Base-by-base conservation (phyloP, 2,329 filamentous ascomycete genomes). In the Ramularia endophylla region DNA sequence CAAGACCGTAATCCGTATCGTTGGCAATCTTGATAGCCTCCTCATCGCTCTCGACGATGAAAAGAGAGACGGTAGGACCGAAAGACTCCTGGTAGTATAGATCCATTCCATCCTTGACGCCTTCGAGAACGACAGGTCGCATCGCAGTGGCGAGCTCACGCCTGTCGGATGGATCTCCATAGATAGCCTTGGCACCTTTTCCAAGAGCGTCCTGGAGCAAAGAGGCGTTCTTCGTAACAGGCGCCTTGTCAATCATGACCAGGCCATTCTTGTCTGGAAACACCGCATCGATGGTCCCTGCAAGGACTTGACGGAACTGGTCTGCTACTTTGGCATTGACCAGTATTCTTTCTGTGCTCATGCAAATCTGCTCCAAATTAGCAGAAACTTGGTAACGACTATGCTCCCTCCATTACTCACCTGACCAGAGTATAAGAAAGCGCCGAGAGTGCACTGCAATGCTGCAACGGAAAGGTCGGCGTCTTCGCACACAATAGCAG, bases 1-100 rank as follows among this genome's bases (percentile, higher is more conserved):
- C 69, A 8, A 92, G 71, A 3, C 86, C 86, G 57, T 87, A 90
- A 31, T 87, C 82, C 1, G 82, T 86, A 53, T 90, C 83, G 57
- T 94, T 92, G 12, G 85, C 84, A 15, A 89, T 68, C 29, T 70
- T 65, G 13, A 90, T 62, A 0, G 83, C 85, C 50, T 87, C 81
- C 19, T 86, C 83, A 34, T 85, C 81, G 3, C 56, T 69, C 16
- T 78, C 71, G 16, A 88, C 72, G 27, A 74, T 69, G n/a, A 81
- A 74, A 9, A 90, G 57, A 11, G 78, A 79, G 1, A 87, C 83
- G 0, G 75, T 78, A 0, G 86, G 85, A 0, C 84, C 85, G 54
- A 92, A 92, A 2, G 77, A 83, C 63, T 92, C 86, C 1, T 74
- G 79, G 50, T 74, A 65, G 61, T 83, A 90, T 8, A 90, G 65